These are phyloP conservation scores for Rosa lucieae DNA, from an alignment of 306 rosid species.

Conservation along the genomic window DNA sequence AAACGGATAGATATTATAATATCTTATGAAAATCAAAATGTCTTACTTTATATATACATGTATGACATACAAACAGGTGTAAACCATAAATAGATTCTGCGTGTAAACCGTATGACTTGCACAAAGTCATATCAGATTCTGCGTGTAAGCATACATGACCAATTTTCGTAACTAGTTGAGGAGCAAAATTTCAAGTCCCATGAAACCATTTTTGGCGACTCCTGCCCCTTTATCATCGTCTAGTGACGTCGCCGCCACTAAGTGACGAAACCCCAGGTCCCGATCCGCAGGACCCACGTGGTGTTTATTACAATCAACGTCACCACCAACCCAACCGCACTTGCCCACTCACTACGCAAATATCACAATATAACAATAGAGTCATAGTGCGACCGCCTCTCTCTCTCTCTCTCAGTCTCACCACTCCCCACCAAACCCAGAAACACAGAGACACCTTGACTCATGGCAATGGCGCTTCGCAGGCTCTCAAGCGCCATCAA, in stretches of 20 bases:
- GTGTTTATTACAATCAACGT: background rate
- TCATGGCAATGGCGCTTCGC: slow-evolving; percentile 77
- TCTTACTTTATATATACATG: too few species aligned
- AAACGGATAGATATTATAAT: too few species aligned
- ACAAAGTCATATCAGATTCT: too few species aligned
- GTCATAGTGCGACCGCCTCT: background rate
- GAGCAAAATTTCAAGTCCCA: too few species aligned
- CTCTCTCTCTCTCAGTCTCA: background rate
- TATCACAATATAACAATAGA: background rate
- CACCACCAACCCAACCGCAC: background rate
- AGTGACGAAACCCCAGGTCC: background rate
- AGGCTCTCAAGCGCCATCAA: slow-evolving; percentile 47
- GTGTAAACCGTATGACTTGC: too few species aligned
- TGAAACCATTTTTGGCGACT: too few species aligned
- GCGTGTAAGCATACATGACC: too few species aligned
- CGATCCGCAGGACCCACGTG: background rate
- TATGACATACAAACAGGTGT: too few species aligned
- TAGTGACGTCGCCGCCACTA: background rate
- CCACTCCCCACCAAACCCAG: background rate
- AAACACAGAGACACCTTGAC: background rate
- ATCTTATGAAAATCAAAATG: too few species aligned
- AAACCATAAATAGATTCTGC: too few species aligned
- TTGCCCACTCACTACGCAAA: background rate
- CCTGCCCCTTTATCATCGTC: too few species aligned
- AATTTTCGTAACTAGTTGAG: too few species aligned